Base-by-base conservation (phyloP, 169 alveolate species). In the Eimeria acervulina region DNA sequence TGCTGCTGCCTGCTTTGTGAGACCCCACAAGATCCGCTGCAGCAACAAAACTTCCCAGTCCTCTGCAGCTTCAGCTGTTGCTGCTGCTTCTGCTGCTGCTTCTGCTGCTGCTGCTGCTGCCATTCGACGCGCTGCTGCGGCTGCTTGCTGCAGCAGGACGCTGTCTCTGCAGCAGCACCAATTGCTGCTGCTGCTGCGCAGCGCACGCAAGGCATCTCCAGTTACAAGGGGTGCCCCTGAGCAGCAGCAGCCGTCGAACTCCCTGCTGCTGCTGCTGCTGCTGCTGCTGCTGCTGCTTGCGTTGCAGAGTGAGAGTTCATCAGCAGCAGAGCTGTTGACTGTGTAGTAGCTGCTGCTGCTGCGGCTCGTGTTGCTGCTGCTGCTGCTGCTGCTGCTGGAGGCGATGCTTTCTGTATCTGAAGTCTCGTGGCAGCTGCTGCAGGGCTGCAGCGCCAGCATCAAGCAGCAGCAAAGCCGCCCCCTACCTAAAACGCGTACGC, bases 401-500 rank as follows among this genome's bases (percentile, higher is more conserved):
- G 42, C 21, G 36, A 36, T 10, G 80, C 93, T 84, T 23, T 84
- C 93, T 17, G 70, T 31, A 0, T 28, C 90, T 47, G 90, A 44
- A 26, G 90, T 17, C n/a, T 81, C 90, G 26, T 12, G 31, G 59
- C 93, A 33, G 93, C 78, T 84, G 78, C 78, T 33, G 33, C 93
- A 59, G 40, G 12, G 93, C 93, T 84, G 93, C 80, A 84, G 80
- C 80, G 93, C 93, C 52, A 55, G 93, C 93, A 52, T 51, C 93
- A 84, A 23, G 80, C 55, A 51, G 93, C 78, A 59, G 70, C 90
- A 81, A 7, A 84, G 26, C 7, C 4, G 21, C 31, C n/a, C 78
- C 26, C 36, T 59, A 2, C 93, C 93, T 40, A 51, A 5, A 6
- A 84, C 33, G 2, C 36, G 1, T 21, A 84, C 59, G 93, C 93